A percentile compares a stretch with the other conserved stretches of the same genome.
Evolutionary conservation across 495 filamentous ascomycete genomes (phyloP).

Genomic region (Cenococcum geophilum): DNA sequence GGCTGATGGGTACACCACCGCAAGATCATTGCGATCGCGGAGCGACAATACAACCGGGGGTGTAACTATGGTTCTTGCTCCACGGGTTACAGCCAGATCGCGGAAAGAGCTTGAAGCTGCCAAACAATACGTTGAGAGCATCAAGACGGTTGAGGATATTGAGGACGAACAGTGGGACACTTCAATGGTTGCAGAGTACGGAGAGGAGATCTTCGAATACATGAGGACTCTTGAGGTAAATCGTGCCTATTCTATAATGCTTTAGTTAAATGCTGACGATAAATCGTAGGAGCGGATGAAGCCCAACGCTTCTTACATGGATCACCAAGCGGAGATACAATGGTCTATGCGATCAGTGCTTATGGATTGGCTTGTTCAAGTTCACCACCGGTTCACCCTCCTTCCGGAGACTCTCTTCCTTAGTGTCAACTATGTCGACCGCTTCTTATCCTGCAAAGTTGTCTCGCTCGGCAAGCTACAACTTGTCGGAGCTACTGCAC

Average conservation of each 20-base stretch:
- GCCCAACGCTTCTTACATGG: conserved; percentile 91
- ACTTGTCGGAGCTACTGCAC: conserved; percentile 90
- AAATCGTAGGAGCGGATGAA: conserved; percentile 61
- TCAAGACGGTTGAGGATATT: conserved; percentile 55
- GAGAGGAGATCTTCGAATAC: conserved; percentile 89
- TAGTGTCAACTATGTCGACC: conserved; percentile 90
- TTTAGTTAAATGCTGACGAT: not conserved
- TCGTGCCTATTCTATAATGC: not conserved
- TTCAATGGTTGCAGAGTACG: conserved; percentile 98
- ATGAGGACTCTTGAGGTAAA: conserved; percentile 85
- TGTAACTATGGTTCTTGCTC: conserved; percentile 66
- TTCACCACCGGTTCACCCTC: conserved; percentile 83
- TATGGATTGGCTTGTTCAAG: conserved; percentile 97
- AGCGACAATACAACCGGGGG: conserved; percentile 75
- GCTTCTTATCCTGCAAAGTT: conserved; percentile 89
- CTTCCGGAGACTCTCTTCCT: conserved; percentile 94
- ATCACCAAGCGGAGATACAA: conserved; percentile 90
- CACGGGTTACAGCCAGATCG: conserved; percentile 55
- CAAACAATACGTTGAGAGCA: conserved; percentile 57
- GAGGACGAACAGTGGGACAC: conserved; percentile 88
- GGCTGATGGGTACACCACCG: conserved; percentile 75
- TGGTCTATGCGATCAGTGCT: conserved; percentile 98
- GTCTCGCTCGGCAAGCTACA: conserved; percentile 93
- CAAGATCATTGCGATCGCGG: conserved; percentile 64
- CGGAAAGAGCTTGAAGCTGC: conserved; percentile 64